Conservation (phyloP, 805 yeast genomes). For the Yamadazyma kitorensis region DNA sequence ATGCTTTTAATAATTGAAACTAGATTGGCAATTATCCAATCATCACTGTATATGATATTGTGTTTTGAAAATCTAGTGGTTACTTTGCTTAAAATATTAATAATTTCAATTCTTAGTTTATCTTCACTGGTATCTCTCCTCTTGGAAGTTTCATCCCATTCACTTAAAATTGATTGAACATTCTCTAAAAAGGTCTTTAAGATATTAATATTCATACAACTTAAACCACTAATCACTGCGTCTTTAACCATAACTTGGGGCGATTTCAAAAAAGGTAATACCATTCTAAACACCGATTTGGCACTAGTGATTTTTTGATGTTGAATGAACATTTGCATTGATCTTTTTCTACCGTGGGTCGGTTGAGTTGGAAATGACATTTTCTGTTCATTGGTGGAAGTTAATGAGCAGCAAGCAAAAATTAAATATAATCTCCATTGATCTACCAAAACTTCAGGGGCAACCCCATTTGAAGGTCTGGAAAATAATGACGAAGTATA, state of each 20-base stretch:
- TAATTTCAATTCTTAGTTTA: constrained; percentile 65
- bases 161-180: constrained; percentile 56
- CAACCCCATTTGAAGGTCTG: constrained; percentile 30
- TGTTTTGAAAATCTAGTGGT: constrained; percentile 58
- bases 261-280: constrained; percentile 73
- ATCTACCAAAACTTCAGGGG: constrained; percentile 70
- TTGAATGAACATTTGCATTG: constrained; percentile 79
- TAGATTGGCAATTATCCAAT: constrained; percentile 63
- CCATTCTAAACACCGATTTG: constrained; percentile 82
- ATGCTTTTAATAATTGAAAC: constrained; percentile 60
- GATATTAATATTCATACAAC: constrained; percentile 87
- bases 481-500: constrained; percentile 36
- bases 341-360: constrained; percentile 69
- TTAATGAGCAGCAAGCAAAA: constrained; percentile 88
- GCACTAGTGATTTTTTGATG: constrained; percentile 94
- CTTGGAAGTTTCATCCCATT: constrained; percentile 37
- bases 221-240: constrained; percentile 84
- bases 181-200: constrained; percentile 79
- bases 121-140: constrained; percentile 35
- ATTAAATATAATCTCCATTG: constrained; percentile 89
- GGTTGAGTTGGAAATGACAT: constrained; percentile 50
- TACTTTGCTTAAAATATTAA: constrained; percentile 68
- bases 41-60: constrained; percentile 55
- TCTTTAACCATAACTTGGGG: constrained; percentile 71
- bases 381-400: constrained; percentile 85